phyloP scores from a whole-genome alignment of 2,329 filamentous ascomycete genomes.

The Lachnellula arida region DNA sequence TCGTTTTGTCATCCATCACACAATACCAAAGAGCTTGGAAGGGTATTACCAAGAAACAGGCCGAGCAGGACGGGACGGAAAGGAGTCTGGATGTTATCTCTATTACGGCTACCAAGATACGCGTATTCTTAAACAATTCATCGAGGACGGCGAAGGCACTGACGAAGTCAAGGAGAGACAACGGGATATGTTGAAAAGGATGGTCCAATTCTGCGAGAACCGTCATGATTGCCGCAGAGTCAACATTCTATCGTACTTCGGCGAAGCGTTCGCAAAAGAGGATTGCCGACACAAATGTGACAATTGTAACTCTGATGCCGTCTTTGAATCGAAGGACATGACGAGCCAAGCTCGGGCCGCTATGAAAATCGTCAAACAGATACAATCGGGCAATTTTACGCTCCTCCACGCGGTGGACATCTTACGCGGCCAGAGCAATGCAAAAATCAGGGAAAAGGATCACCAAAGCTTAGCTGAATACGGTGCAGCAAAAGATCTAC shows the following conservation, averaged over 20 bases:
- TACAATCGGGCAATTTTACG: slow-evolving; percentile 60
- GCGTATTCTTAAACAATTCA: slow-evolving; percentile 70
- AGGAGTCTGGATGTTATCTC: slow-evolving; percentile 81
- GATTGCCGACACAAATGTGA: slow-evolving; percentile 78
- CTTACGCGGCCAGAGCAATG: slow-evolving; percentile 63
- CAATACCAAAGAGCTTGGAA: slow-evolving; percentile 89
- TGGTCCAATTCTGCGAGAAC: slow-evolving; percentile 88
- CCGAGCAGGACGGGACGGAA: slow-evolving; percentile 85
- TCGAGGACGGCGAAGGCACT: slow-evolving; percentile 73
- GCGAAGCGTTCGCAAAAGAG: slow-evolving; percentile 68
- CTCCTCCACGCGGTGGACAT: slow-evolving; percentile 79
- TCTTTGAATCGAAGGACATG: slow-evolving; percentile 70
- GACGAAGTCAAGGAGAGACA: slow-evolving; percentile 79
- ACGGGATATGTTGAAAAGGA: slow-evolving; percentile 75
- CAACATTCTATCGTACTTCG: slow-evolving; percentile 91
- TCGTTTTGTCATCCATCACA: slow-evolving; percentile 91
- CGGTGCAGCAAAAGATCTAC: slow-evolving; percentile 65
- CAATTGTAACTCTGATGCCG: slow-evolving; percentile 73
- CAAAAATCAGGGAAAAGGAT: slow-evolving; percentile 45
- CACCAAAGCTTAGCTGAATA: slow-evolving; percentile 44
- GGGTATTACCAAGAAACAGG: slow-evolving; percentile 99
- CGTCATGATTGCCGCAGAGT: slow-evolving; percentile 79
- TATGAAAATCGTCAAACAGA: slow-evolving; percentile 59
- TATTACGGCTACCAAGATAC: slow-evolving; percentile 83
- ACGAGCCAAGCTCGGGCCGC: slow-evolving; percentile 68